Base-by-base conservation (phyloP, 495 filamentous ascomycete genomes). In the Trichoderma parareesei region DNA sequence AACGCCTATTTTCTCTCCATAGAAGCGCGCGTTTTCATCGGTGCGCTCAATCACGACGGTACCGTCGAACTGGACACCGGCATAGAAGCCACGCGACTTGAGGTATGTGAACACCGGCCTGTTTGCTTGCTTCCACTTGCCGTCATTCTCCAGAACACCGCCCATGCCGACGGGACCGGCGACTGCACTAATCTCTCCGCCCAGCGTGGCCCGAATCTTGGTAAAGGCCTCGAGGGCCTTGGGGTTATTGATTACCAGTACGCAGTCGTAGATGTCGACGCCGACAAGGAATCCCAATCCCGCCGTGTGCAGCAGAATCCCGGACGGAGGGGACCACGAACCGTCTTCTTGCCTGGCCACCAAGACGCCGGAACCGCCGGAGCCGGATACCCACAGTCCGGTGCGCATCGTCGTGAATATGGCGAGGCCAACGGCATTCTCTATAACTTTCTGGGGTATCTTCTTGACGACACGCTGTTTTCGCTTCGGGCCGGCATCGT, bases 371-470 rank as follows among this genome's bases (percentile, higher is more conserved):
- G 87, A 89, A 3, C 87, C 87, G 38, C 88, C 88, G 4, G 90
- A 88, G 46, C 89, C 90, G 63, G 88, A 90, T 84, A 89, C 90
- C 53, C 38, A 65, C 14, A 92, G 77, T 14, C 90, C 90, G 1
- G 88, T 88, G 46, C 90, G 87, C 87, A 93, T 90, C 11, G 87
- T 88, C 0, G 89, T 93, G 78, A 94, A 94, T 72, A 94, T 91
- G 46, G 88, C 89, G 3, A 94, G 76, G 4, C 89, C 90, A 70
- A 89, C 87, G 11, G 87, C 88, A 61, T 86, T 83, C 62, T 82
- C 76, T 48, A 94, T 86, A 4, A 90, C 89, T 68, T 86, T 72
- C 18, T 80, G 71, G 0, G 90, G 90, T 63, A 94, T 92, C 18
- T 57, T 57, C 75, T 90, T 90, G 73, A 91, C 84, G 5, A 92